Conservation (phyloP, 192 early-diverging fungal genomes). For the Podila clonocystis region DNA sequence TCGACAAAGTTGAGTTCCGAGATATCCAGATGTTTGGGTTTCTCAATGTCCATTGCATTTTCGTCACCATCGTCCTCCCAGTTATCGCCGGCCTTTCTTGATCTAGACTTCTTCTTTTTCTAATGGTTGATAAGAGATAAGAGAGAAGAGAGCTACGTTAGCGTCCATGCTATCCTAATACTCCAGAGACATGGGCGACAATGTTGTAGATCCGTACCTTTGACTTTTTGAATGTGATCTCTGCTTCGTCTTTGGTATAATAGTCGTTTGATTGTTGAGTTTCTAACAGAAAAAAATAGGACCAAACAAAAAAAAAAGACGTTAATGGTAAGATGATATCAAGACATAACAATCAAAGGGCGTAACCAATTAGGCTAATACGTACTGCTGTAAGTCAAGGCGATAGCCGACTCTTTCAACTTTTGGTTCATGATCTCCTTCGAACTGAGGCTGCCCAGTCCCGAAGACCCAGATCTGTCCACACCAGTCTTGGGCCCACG, state of each 20-base stretch:
- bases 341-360: conserved; percentile 1
- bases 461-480: neutral
- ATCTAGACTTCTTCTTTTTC: conserved; percentile 68
- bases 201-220: conserved; percentile 61
- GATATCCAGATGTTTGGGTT: conserved; percentile 23
- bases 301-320: neutral
- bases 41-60: conserved; percentile 39
- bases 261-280: conserved; percentile 84
- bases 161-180: no score
- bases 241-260: conserved; percentile 89
- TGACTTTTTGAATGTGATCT: conserved; percentile 80
- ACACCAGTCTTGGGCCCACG: conserved; percentile 5
- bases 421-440: conserved; percentile 49
- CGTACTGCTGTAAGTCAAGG: conserved; percentile 64
- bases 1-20: conserved; percentile 87
- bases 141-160: neutral
- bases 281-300: conserved; percentile 32
- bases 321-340: neutral
- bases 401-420: conserved; percentile 55
- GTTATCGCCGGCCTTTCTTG: conserved; percentile 49
- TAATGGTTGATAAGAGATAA: conserved; percentile 46
- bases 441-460: conserved; percentile 5
- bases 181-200: no score
- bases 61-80: conserved; percentile 64
- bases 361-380: neutral